phyloP scores from a whole-genome alignment of 306 rosid genomes.

The Pyrus pyrifolia region DNA sequence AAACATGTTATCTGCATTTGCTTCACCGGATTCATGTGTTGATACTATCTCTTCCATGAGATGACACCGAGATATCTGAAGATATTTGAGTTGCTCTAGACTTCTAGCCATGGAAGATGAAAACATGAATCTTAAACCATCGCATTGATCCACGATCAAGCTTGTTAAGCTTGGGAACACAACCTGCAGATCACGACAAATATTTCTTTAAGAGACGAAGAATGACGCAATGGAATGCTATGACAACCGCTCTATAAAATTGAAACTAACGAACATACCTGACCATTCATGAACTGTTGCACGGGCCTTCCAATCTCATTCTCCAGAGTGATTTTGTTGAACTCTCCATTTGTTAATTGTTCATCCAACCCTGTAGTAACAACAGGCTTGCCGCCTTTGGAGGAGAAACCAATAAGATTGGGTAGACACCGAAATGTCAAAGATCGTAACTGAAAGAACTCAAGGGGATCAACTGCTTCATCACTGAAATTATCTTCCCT shows the following conservation, averaged over 20 bases:
- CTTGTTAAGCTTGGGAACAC: slow-evolving; percentile 18
- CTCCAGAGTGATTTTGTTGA: neutral
- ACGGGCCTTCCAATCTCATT: neutral
- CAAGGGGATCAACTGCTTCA: neutral
- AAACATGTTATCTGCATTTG: neutral
- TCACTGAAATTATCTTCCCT: neutral
- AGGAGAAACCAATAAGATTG: neutral
- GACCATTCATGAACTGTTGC: neutral
- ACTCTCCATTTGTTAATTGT: neutral
- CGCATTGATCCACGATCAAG: slow-evolving; percentile 18
- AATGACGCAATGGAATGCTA: neutral
- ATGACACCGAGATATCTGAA: slow-evolving; percentile 21
- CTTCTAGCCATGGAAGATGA: slow-evolving; percentile 15
- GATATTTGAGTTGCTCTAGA: slow-evolving; percentile 25
- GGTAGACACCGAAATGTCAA: neutral
- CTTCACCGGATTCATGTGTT: neutral
- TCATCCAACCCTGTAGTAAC: neutral
- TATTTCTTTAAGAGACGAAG: neutral
- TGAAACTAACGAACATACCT: neutral
- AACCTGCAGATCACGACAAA: neutral
- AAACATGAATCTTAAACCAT: neutral
- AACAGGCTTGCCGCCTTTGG: neutral
- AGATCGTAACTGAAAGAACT: neutral
- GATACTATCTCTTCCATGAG: neutral
- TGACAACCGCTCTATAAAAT: neutral